These are phyloP conservation scores for Chalara sp. DNA, from an alignment of 2,329 filamentous ascomycete species.

Conservation along the genomic window DNA sequence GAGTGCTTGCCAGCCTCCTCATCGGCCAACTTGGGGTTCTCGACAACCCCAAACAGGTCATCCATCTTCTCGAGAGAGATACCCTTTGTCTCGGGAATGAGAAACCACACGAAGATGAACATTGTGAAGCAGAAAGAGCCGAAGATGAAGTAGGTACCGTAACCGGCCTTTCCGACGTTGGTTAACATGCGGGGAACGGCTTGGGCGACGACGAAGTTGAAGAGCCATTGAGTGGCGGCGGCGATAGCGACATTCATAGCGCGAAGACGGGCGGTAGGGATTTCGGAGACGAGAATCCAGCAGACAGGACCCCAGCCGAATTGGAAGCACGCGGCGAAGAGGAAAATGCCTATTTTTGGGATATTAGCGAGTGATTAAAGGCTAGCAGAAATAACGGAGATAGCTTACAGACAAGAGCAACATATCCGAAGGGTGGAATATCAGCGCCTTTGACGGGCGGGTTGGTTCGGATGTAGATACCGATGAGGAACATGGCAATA, in stretches of 20 bases:
- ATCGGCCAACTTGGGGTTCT: neutral
- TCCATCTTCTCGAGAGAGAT: constrained; percentile 44
- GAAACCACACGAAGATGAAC: constrained; percentile 30
- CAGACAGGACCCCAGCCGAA: constrained; percentile 64
- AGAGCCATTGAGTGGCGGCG: constrained; percentile 65
- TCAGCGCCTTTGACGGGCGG: constrained; percentile 45
- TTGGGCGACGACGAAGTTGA: constrained; percentile 58
- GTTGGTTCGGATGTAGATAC: constrained; percentile 59
- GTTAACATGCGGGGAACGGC: constrained; percentile 32
- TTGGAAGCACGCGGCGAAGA: constrained; percentile 66
- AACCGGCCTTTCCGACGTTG: constrained; percentile 37
- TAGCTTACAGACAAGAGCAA: constrained; percentile 54
- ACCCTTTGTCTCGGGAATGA: constrained; percentile 62
- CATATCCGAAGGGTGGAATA: constrained; percentile 61
- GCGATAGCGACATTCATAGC: constrained; percentile 62
- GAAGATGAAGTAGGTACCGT: constrained; percentile 64
- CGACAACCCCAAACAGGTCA: constrained; percentile 3
- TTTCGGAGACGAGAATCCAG: constrained; percentile 67
- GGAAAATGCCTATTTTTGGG: constrained; percentile 43
- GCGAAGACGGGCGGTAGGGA: constrained; percentile 59
- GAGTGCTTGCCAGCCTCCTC: neutral
- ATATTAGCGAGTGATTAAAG: neutral
- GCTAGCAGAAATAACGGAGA: neutral
- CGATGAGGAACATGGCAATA: constrained; percentile 61
- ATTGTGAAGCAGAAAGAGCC: constrained; percentile 58